Evolutionary conservation across 139 green algal species (phyloP).

Genomic region (Tetraselmis chui): DNA sequence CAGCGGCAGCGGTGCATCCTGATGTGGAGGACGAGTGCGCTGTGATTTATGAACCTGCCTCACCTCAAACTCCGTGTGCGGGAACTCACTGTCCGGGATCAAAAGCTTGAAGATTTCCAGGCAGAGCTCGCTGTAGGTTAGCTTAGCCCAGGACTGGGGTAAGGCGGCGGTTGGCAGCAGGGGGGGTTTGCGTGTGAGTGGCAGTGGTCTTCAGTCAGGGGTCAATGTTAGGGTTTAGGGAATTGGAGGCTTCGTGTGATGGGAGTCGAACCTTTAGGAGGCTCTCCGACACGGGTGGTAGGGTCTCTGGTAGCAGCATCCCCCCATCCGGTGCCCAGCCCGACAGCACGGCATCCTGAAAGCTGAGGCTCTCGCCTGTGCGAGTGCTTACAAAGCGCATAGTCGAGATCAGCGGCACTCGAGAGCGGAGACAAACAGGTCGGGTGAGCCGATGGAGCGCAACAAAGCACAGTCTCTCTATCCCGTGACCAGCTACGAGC

Average conservation of each 20-base stretch:
- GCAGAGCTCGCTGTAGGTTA: background rate
- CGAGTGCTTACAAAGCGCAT: background rate
- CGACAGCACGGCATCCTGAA: slow-evolving; percentile 6
- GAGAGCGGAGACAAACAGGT: too few species aligned
- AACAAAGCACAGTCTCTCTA: too few species aligned
- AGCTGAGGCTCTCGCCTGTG: background rate
- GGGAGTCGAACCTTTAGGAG: background rate
- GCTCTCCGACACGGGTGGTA: background rate
- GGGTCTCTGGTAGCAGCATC: background rate
- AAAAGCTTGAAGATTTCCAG: slow-evolving; percentile 1
- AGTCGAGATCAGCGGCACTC: too few species aligned
- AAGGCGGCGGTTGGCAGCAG: background rate
- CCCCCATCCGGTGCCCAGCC: slow-evolving; percentile 8
- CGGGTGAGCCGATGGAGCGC: too few species aligned
- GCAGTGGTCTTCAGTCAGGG: too few species aligned
- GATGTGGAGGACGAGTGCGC: background rate
- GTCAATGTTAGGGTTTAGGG: too few species aligned
- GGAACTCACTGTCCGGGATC: background rate
- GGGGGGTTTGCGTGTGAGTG: background rate
- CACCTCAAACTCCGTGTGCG: background rate
- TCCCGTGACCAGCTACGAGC: too few species aligned
- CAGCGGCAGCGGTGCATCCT: background rate
- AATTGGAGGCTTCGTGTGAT: too few species aligned
- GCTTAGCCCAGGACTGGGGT: background rate
- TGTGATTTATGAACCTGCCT: too few species aligned